Conservation (phyloP, 768 basidiomycete genomes). For the Tubosaeta sp. region DNA sequence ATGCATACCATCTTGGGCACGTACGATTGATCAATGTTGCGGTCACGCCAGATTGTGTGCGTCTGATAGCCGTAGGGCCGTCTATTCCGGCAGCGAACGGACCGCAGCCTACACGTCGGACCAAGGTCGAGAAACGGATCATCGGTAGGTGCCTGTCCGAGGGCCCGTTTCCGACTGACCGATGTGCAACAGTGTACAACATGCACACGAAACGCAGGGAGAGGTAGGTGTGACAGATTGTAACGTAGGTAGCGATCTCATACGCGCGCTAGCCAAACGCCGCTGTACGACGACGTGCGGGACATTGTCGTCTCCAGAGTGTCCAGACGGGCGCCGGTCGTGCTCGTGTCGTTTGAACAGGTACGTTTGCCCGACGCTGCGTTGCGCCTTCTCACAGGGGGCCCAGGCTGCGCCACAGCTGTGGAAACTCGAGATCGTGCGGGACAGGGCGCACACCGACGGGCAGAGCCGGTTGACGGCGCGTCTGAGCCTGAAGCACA, state of each 20-base stretch:
- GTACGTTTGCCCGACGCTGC: constrained; percentile 1
- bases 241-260: neutral
- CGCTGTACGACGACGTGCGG: constrained; percentile 49
- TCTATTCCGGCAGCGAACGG: constrained; percentile 37
- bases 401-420: constrained; percentile 65
- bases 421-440: constrained; percentile 65
- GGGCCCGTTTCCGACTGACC: constrained; percentile 1
- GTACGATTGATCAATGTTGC: constrained; percentile 48
- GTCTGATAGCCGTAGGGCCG: constrained; percentile 46
- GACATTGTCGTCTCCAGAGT: constrained; percentile 45
- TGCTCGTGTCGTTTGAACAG: constrained; percentile 37
- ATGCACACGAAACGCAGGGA: constrained; percentile 42
- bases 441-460: constrained; percentile 41
- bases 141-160: constrained; percentile 34
- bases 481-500: constrained; percentile 46
- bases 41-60: constrained; percentile 41
- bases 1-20: constrained; percentile 38
- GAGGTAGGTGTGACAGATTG: constrained; percentile 30
- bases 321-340: constrained; percentile 38
- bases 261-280: constrained; percentile 39
- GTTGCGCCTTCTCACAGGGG: neutral
- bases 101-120: constrained; percentile 42
- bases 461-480: constrained; percentile 11
- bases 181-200: constrained; percentile 39
- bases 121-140: constrained; percentile 48